These are phyloP conservation scores for Avicennia marina DNA, from an alignment of 257 asterid genomes.

Conservation along the genomic window DNA sequence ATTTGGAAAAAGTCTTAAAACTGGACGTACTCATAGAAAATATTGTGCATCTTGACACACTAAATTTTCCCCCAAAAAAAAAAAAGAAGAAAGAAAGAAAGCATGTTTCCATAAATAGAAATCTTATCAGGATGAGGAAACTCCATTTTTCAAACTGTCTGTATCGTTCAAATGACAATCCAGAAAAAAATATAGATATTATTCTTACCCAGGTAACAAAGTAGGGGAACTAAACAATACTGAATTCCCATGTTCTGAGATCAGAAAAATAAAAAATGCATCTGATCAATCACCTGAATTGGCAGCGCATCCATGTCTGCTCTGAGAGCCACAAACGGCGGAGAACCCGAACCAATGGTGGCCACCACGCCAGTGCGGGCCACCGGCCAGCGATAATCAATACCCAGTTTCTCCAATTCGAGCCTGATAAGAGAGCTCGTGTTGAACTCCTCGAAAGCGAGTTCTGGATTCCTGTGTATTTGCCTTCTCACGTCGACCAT, in stretches of 20 bases:
- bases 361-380: constrained; percentile 51
- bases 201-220: neutral
- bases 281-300: constrained; percentile 30
- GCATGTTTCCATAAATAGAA: neutral
- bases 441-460: constrained; percentile 41
- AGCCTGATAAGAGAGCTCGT: constrained; percentile 38
- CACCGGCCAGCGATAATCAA: constrained; percentile 45
- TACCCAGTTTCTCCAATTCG: constrained; percentile 45
- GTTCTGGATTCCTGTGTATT: constrained; percentile 50
- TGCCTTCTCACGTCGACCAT: constrained; percentile 37
- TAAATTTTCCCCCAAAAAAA: too few relatives aligned
- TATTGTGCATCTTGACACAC: too few relatives aligned
- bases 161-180: neutral
- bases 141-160: neutral
- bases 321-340: constrained; percentile 59
- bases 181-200: too few relatives aligned
- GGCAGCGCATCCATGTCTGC: constrained; percentile 67
- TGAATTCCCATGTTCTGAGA: neutral
- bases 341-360: constrained; percentile 39
- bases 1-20: too few relatives aligned
- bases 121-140: neutral
- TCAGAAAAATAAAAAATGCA: neutral
- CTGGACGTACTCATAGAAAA: too few relatives aligned
- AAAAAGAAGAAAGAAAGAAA: too few relatives aligned
- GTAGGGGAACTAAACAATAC: neutral